Percentiles rank a stretch among this genome's conserved stretches.
phyloP scores from a whole-genome alignment of 148 eudicot genomes.

The Euryodendron excelsum region DNA sequence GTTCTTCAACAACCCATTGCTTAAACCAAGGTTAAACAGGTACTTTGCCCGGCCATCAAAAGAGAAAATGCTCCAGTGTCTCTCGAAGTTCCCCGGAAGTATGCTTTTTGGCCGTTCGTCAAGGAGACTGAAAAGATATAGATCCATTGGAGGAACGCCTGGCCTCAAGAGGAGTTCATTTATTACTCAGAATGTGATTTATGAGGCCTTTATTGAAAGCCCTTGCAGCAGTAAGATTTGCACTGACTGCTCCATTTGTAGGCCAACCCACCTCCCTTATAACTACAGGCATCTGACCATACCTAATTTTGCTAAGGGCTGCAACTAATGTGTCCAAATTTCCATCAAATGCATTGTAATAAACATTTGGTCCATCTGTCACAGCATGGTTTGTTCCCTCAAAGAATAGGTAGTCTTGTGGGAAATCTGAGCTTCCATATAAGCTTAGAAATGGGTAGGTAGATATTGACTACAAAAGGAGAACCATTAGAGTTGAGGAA shows the following conservation, averaged over 20 bases:
- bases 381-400: constrained; percentile 76
- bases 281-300: constrained; percentile 69
- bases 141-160: constrained; percentile 60
- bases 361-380: constrained; percentile 61
- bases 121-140: constrained; percentile 70
- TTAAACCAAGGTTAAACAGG: constrained; percentile 57
- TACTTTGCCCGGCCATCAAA: constrained; percentile 91
- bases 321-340: constrained; percentile 74
- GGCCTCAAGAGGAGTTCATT: constrained; percentile 83
- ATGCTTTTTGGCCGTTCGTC: constrained; percentile 78
- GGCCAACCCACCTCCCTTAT: constrained; percentile 95
- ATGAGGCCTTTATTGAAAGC: constrained; percentile 79
- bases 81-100: constrained; percentile 80
- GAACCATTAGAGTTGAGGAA: constrained; percentile 71
- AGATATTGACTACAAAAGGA: constrained; percentile 82
- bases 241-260: constrained; percentile 67
- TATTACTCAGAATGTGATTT: constrained; percentile 53
- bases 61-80: constrained; percentile 89
- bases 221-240: constrained; percentile 77
- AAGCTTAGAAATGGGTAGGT: constrained; percentile 87
- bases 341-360: constrained; percentile 85
- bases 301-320: constrained; percentile 67
- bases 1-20: constrained; percentile 52
- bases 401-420: constrained; percentile 87
- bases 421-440: constrained; percentile 72